Conservation (phyloP, 2,329 filamentous ascomycete species). For the Teratosphaeria pseudoeucalypti region DNA sequence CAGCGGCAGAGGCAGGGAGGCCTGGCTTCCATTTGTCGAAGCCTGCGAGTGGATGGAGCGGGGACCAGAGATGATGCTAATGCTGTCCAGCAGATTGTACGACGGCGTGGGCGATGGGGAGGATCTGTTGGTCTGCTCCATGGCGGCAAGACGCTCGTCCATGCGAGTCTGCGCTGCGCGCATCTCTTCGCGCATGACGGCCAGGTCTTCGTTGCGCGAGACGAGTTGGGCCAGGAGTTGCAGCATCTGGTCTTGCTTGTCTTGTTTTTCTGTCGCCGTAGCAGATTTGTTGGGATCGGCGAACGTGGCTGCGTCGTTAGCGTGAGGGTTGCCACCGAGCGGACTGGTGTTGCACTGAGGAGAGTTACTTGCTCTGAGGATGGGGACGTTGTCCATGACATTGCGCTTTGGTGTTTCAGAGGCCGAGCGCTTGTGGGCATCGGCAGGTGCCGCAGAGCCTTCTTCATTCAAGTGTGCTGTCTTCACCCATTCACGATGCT, state of each 20-base stretch:
- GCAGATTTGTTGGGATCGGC: constrained; percentile 3
- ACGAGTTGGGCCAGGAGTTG: constrained; percentile 8
- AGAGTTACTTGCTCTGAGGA: constrained; percentile 2
- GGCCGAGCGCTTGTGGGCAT: not conserved
- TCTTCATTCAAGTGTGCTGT: not conserved
- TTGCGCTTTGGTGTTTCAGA: not conserved
- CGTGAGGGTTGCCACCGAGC: not conserved
- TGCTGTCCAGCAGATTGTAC: not conserved
- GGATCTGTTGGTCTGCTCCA: constrained; percentile 2
- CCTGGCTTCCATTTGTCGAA: not conserved
- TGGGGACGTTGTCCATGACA: constrained; percentile 1
- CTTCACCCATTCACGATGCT: not conserved
- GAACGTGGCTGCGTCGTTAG: not conserved
- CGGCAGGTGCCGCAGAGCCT: not conserved
- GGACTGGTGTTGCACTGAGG: not conserved
- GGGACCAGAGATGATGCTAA: not conserved
- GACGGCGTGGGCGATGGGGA: not conserved
- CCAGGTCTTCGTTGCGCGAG: constrained; percentile 9
- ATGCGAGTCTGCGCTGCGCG: constrained; percentile 8
- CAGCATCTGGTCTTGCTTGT: constrained; percentile 6
- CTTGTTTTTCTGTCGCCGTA: not conserved
- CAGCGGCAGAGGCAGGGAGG: not conserved
- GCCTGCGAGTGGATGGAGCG: not conserved
- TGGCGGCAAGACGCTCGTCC: constrained; percentile 11
- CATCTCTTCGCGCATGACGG: constrained; percentile 9